Conservation (phyloP, 768 basidiomycete species). For the Rhizopogon vinicolor region DNA sequence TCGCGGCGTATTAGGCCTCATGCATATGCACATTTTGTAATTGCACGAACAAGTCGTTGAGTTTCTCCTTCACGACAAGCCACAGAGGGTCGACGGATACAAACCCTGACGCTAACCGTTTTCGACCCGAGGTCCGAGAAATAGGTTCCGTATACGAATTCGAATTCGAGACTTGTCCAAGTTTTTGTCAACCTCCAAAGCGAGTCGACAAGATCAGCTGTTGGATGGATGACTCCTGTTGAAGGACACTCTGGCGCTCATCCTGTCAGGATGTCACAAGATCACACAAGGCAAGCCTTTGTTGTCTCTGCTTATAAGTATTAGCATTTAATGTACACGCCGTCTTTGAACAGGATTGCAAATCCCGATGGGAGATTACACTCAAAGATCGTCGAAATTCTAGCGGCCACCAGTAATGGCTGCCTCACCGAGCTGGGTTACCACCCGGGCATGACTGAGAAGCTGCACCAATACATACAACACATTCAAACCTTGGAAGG, state of each 20-base stretch:
- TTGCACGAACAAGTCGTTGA: too few relatives aligned
- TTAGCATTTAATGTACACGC: not conserved
- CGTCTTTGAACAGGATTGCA: not conserved
- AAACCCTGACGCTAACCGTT: too few relatives aligned
- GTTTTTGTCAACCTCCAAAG: too few relatives aligned
- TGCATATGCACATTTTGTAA: too few relatives aligned
- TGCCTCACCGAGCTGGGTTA: slow-evolving; percentile 46
- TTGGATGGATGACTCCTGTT: not conserved
- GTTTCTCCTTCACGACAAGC: too few relatives aligned
- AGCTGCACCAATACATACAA: slow-evolving; percentile 16
- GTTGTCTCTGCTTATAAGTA: not conserved
- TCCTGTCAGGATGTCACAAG: not conserved
- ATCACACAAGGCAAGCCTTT: not conserved
- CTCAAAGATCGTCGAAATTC: slow-evolving; percentile 36
- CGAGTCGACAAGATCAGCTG: too few relatives aligned
- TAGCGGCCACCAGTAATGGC: slow-evolving; percentile 40
- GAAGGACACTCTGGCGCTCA: not conserved
- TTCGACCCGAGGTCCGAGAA: too few relatives aligned
- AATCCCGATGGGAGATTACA: slow-evolving; percentile 12
- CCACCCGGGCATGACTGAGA: slow-evolving; percentile 33
- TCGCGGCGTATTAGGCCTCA: too few relatives aligned
- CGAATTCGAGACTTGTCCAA: not conserved
- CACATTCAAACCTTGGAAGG: slow-evolving; percentile 26
- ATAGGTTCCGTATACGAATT: not conserved
- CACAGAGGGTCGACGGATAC: too few relatives aligned